Percentiles rank a stretch among this genome's conserved stretches.
phyloP scores from a whole-genome alignment of 306 rosid species.

The Quercus agrifolia region DNA sequence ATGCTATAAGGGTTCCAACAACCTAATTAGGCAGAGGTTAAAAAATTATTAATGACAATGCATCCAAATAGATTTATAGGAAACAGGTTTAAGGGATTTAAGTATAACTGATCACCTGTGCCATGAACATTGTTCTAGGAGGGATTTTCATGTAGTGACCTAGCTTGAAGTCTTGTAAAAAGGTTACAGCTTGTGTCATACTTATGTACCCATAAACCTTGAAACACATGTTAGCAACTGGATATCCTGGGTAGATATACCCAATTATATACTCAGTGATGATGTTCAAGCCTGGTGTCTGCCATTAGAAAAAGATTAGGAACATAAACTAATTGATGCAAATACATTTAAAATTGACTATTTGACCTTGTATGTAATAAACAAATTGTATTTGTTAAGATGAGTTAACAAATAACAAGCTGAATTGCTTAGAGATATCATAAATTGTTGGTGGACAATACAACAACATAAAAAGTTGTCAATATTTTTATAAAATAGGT shows the following conservation, averaged over 20 bases:
- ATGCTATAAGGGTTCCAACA: conserved; percentile 72
- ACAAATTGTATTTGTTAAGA: no score
- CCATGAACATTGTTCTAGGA: conserved; percentile 94
- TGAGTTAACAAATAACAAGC: no score
- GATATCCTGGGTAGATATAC: conserved; percentile 87
- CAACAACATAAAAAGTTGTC: background rate
- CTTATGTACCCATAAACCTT: conserved; percentile 93
- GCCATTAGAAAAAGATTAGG: background rate
- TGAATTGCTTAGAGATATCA: no score
- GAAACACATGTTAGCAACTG: conserved; percentile 96
- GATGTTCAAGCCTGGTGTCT: conserved; percentile 83
- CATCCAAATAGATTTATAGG: background rate
- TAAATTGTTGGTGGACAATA: background rate
- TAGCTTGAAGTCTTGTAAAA: conserved; percentile 88
- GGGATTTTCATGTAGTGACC: conserved; percentile 99
- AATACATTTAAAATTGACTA: background rate
- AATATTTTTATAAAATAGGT: background rate
- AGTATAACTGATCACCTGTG: conserved; percentile 46
- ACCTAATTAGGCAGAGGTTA: conserved; percentile 28
- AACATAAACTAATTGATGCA: background rate
- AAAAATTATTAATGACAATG: background rate
- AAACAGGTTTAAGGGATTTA: background rate
- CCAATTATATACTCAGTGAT: conserved; percentile 91
- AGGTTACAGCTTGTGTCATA: conserved; percentile 82
- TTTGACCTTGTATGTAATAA: no score